Percentiles rank a stretch among this genome's conserved stretches.
phyloP scores from a whole-genome alignment of 371 early-diverging fungal genomes.

The Coemansia sp. region DNA sequence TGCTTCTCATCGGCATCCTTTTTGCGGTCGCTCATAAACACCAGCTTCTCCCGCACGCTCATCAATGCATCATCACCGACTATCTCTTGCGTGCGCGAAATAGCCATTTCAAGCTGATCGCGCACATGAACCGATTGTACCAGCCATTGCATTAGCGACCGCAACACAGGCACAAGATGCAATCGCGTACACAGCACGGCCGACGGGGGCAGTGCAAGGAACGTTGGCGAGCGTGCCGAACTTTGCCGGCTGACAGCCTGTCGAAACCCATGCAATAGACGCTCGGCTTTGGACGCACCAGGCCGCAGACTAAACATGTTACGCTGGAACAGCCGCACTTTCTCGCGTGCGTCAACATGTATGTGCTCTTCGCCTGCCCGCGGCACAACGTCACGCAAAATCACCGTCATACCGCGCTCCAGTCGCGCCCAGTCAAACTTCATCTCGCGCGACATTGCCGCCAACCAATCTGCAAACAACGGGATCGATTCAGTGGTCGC shows the following conservation, averaged over 20 bases:
- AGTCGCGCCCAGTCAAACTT: conserved; percentile 35
- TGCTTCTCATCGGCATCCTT: background rate
- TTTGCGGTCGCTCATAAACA: conserved; percentile 15
- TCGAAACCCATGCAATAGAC: conserved; percentile 23
- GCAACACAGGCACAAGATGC: conserved; percentile 34
- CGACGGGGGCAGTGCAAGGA: conserved; percentile 39
- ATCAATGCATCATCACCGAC: conserved; percentile 22
- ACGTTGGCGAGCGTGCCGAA: conserved; percentile 26
- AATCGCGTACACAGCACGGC: conserved; percentile 29
- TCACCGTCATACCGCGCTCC: conserved; percentile 17
- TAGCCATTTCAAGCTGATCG: conserved; percentile 43
- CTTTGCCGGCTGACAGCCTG: conserved; percentile 22
- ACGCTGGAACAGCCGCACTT: conserved; percentile 33
- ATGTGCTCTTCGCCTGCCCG: background rate
- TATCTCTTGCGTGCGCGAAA: conserved; percentile 30
- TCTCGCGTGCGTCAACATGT: conserved; percentile 7
- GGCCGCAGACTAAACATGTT: conserved; percentile 33
- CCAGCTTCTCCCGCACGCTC: conserved; percentile 39
- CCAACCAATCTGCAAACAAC: conserved; percentile 45
- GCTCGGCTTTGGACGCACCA: conserved; percentile 32
- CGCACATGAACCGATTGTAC: conserved; percentile 40
- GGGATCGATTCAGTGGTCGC: conserved; percentile 45
- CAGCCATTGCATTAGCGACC: conserved; percentile 50
- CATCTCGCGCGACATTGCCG: conserved; percentile 42
- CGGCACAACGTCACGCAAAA: conserved; percentile 12